Percentiles rank a stretch among this genome's conserved stretches.
phyloP scores from a whole-genome alignment of 352 stramenopile species.

The Phytophthora ramorum region DNA sequence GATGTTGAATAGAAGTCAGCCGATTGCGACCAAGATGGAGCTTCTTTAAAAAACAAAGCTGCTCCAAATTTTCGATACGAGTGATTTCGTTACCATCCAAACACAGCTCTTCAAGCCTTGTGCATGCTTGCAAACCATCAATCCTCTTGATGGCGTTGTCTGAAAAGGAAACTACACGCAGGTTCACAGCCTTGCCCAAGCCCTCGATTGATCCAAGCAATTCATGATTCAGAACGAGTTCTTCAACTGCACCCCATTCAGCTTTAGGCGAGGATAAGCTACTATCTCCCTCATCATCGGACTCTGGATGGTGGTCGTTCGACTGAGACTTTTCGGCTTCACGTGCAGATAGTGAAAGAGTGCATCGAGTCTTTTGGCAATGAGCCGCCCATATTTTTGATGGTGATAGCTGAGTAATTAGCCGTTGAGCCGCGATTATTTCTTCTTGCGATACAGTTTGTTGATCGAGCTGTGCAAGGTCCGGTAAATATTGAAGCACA shows the following conservation, averaged over 20 bases:
- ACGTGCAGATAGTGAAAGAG: conserved; percentile 6
- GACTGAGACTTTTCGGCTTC: conserved; percentile 4
- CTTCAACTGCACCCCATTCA: conserved; percentile 66
- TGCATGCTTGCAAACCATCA: conserved; percentile 57
- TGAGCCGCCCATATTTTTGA: conserved; percentile 53
- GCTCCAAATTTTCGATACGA: conserved; percentile 68
- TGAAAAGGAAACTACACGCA: conserved; percentile 66
- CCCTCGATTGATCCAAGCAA: conserved; percentile 65
- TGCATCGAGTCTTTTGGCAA: conserved; percentile 32
- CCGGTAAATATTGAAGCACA: conserved; percentile 55
- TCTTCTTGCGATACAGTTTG: conserved; percentile 56
- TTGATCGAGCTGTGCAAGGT: conserved; percentile 58
- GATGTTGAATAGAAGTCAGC: conserved; percentile 64
- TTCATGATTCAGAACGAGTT: conserved; percentile 68
- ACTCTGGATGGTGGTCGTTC: conserved; percentile 33
- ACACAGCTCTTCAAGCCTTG: conserved; percentile 74
- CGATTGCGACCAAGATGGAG: conserved; percentile 84
- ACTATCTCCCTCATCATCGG: conserved; percentile 26
- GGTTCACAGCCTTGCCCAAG: conserved; percentile 56
- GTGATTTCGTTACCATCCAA: conserved; percentile 84
- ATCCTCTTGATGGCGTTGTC: conserved; percentile 80
- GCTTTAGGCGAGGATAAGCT: conserved; percentile 2
- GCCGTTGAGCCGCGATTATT: conserved; percentile 32
- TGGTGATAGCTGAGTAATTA: conserved; percentile 58
- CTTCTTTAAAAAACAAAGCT: conserved; percentile 68